These are phyloP conservation scores for Tricholoma matsutake DNA, from an alignment of 768 basidiomycete genomes.

Conservation along the genomic window DNA sequence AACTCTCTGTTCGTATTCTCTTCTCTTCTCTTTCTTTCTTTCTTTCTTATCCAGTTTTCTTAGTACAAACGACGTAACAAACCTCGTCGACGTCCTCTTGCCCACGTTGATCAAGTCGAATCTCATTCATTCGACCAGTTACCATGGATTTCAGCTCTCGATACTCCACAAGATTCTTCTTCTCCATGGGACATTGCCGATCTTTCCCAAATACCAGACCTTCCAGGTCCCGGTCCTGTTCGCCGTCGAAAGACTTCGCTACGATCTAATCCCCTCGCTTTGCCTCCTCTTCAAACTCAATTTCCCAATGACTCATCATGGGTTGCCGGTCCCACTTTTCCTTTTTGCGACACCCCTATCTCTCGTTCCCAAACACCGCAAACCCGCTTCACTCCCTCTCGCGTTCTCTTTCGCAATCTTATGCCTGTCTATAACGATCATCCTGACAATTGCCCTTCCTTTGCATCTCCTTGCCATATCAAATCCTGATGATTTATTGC, in stretches of 20 bases:
- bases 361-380: slow-evolving; percentile 28
- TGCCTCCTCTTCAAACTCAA: slow-evolving; percentile 21
- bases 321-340: slow-evolving; percentile 1
- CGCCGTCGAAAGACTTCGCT: slow-evolving; percentile 55
- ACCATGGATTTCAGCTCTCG: slow-evolving; percentile 65
- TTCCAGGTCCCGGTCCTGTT: slow-evolving; percentile 47
- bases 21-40: background rate
- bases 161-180: slow-evolving; percentile 38
- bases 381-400: slow-evolving; percentile 44
- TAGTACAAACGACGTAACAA: too few species aligned
- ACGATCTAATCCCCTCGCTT: slow-evolving; percentile 41
- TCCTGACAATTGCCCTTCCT: slow-evolving; percentile 30
- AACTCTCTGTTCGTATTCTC: slow-evolving; percentile 8
- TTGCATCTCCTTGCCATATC: slow-evolving; percentile 5
- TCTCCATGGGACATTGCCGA: slow-evolving; percentile 51
- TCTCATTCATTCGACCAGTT: slow-evolving; percentile 53
- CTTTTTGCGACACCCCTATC: slow-evolving; percentile 17
- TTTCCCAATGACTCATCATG: background rate
- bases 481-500: background rate
- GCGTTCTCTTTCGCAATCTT: slow-evolving; percentile 53
- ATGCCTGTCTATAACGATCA: slow-evolving; percentile 48
- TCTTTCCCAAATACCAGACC: slow-evolving; percentile 53
- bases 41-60: too few species aligned
- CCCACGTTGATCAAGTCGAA: slow-evolving; percentile 30
- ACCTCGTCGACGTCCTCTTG: slow-evolving; percentile 21